Conservation (phyloP, 2,329 filamentous ascomycete species). For the Thielaviopsis ethacetica region DNA sequence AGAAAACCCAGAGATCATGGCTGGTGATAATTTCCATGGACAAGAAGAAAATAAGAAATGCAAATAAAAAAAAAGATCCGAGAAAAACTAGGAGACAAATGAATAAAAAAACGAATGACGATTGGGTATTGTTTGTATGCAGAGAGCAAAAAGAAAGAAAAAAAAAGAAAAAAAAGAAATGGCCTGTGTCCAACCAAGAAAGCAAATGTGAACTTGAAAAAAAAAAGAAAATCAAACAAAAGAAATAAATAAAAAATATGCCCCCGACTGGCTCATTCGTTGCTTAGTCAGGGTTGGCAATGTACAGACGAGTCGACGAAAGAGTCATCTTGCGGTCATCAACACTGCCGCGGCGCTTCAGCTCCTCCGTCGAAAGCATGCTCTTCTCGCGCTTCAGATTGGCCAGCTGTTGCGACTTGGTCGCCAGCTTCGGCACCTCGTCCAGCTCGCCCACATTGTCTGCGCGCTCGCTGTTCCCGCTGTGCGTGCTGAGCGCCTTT, state of each 20-base stretch:
- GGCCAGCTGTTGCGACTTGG: constrained; percentile 41
- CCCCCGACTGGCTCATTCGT: neutral
- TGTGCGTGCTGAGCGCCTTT: constrained; percentile 33
- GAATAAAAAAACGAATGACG: constrained; percentile 5
- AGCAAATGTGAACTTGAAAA: neutral
- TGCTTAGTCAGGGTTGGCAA: constrained; percentile 63
- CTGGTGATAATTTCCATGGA: neutral
- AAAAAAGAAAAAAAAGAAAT: neutral
- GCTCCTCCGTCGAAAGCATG: constrained; percentile 51
- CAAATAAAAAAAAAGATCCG: neutral
- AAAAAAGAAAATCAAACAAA: neutral
- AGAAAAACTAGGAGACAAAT: neutral
- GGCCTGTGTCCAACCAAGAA: neutral
- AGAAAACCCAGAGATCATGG: too few species aligned
- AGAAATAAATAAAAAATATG: neutral
- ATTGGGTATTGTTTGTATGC: constrained; percentile 12
- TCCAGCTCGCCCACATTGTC: constrained; percentile 42
- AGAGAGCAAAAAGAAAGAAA: constrained; percentile 1
- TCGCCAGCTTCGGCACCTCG: constrained; percentile 33
- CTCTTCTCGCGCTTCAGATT: constrained; percentile 47
- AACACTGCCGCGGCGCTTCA: constrained; percentile 63
- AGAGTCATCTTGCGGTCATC: constrained; percentile 70
- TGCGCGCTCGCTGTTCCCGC: constrained; percentile 44
- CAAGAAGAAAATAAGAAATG: neutral
- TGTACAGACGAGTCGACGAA: constrained; percentile 56